Conservation (phyloP, 1,284 basidiomycete genomes). For the Ganoderma lucidum region DNA sequence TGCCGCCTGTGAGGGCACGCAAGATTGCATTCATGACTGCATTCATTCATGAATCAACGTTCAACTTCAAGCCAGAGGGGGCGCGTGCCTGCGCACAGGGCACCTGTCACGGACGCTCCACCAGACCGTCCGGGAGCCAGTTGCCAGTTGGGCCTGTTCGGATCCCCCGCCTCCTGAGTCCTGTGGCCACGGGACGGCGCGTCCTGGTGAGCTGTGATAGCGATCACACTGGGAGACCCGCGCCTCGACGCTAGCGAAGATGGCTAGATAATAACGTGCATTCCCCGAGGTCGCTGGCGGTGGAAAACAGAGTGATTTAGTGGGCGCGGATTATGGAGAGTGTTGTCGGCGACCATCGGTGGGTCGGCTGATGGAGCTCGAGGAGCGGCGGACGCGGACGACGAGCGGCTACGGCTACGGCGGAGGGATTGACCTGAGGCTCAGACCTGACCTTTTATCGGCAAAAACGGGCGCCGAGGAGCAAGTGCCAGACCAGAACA, state of each 20-base stretch:
- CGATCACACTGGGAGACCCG: neutral
- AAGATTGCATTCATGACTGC: neutral
- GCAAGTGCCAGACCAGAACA: slow-evolving; percentile 33
- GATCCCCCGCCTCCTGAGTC: slow-evolving; percentile 6
- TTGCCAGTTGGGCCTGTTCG: neutral
- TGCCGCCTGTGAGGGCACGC: neutral
- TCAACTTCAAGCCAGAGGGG: neutral
- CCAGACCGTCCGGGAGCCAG: neutral
- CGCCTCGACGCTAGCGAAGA: slow-evolving; percentile 1
- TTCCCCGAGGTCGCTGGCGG: neutral
- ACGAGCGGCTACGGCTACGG: slow-evolving; percentile 23
- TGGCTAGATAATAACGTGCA: neutral
- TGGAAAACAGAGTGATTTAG: neutral
- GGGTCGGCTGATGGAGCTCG: slow-evolving; percentile 1
- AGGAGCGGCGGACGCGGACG: slow-evolving; percentile 2
- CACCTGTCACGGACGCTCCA: slow-evolving; percentile 1
- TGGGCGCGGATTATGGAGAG: slow-evolving; percentile 5
- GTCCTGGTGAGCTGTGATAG: neutral
- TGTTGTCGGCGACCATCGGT: slow-evolving; percentile 1
- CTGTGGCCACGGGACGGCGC: slow-evolving; percentile 10
- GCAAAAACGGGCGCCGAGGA: slow-evolving; percentile 35
- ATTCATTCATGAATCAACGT: neutral
- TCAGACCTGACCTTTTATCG: slow-evolving; percentile 20
- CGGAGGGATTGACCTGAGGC: neutral
- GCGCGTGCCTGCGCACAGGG: slow-evolving; percentile 8